phyloP scores from a whole-genome alignment of 2,329 filamentous ascomycete species.

The Trichoderma asperellum region DNA sequence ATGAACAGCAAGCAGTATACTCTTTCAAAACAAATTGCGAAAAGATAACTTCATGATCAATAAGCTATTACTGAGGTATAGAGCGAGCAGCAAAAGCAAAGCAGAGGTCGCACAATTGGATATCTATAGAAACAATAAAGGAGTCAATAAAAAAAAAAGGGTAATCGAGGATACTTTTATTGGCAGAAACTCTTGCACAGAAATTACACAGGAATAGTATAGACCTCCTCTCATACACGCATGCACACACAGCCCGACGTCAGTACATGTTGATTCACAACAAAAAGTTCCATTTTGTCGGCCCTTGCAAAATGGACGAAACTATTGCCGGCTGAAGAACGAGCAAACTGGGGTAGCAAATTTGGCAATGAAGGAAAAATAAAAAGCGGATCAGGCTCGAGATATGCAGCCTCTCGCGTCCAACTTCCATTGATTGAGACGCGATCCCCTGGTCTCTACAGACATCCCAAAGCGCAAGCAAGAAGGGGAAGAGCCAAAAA shows the following conservation, averaged over 20 bases:
- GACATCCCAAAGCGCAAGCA: not conserved
- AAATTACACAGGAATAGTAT: no score
- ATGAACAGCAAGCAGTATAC: not conserved
- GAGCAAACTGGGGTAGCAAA: conserved; percentile 19
- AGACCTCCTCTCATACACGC: not conserved
- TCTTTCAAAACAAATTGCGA: not conserved
- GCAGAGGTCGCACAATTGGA: not conserved
- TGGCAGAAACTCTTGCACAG: not conserved
- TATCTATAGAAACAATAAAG: conserved; percentile 15
- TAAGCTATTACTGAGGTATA: not conserved
- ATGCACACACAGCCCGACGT: not conserved
- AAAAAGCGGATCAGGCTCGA: not conserved
- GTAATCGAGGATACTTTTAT: not conserved
- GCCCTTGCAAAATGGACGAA: not conserved
- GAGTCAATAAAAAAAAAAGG: not conserved
- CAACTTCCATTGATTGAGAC: no score
- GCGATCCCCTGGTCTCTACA: not conserved
- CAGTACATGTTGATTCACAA: not conserved
- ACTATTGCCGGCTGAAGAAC: conserved; percentile 6
- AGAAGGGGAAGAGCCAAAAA: not conserved
- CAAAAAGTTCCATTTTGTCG: not conserved
- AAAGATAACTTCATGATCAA: not conserved
- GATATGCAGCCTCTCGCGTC: conserved; percentile 4
- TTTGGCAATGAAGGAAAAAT: not conserved
- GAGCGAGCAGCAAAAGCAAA: not conserved